Percentiles rank a stretch among this genome's conserved stretches.
Conservation (phyloP, 192 early-diverging fungal species). For the Podila minutissima region DNA sequence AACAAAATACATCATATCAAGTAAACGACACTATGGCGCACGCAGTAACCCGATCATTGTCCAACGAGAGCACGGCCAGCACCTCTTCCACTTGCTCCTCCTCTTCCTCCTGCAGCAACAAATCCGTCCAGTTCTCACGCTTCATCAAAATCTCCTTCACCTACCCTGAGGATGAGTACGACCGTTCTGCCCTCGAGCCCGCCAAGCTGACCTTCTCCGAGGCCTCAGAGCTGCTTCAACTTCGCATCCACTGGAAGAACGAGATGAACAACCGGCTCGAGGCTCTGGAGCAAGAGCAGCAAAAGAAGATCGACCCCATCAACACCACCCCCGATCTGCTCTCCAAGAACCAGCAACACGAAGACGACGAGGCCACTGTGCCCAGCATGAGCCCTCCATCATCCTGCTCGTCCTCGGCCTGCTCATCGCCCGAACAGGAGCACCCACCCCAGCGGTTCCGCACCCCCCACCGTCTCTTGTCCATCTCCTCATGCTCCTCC, state of each 20-base stretch:
- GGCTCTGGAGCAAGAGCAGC: neutral
- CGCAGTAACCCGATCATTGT: neutral
- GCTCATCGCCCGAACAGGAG: neutral
- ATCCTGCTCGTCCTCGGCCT: neutral
- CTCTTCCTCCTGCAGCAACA: slow-evolving; percentile 10
- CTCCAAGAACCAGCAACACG: neutral
- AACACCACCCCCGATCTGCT: neutral
- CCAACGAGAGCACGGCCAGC: neutral
- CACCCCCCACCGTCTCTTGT: slow-evolving; percentile 15
- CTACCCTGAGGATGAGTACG: slow-evolving; percentile 53
- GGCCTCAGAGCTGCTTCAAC: slow-evolving; percentile 36
- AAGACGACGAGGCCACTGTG: neutral
- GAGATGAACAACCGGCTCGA: slow-evolving; percentile 28
- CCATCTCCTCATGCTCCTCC: neutral
- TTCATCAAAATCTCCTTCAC: slow-evolving; percentile 53
- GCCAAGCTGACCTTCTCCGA: slow-evolving; percentile 43
- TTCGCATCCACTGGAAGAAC: slow-evolving; percentile 35
- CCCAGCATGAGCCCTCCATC: slow-evolving; percentile 1
- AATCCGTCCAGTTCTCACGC: slow-evolving; percentile 56
- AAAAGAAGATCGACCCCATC: slow-evolving; percentile 1
- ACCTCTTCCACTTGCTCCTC: slow-evolving; percentile 7
- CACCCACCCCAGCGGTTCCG: neutral
- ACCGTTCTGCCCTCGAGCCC: slow-evolving; percentile 52
- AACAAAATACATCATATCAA: neutral
- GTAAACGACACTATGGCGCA: neutral